Percentiles rank a stretch among this genome's conserved stretches.
Conservation (phyloP, 192 early-diverging fungal genomes). For the Rhizoclosmatium globosum region DNA sequence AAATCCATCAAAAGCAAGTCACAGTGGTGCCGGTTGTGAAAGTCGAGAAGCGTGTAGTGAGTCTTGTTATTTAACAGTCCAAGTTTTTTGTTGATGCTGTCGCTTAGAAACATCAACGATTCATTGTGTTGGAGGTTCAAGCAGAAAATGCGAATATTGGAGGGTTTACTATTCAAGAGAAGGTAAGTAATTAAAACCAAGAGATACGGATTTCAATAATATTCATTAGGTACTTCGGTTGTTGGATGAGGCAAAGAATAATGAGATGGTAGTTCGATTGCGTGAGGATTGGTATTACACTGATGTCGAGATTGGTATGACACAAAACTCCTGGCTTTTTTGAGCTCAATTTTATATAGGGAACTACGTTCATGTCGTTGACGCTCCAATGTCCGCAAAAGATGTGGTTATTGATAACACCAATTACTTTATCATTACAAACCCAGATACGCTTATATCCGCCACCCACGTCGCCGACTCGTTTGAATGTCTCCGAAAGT, state of each 20-base stretch:
- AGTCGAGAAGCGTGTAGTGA: neutral
- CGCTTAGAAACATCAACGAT: constrained; percentile 41
- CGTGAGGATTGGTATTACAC: constrained; percentile 77
- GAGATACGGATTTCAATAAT: neutral
- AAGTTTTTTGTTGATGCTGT: neutral
- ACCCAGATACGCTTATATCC: constrained; percentile 85
- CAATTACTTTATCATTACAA: constrained; percentile 70
- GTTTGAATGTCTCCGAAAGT: constrained; percentile 78
- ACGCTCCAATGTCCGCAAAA: constrained; percentile 33
- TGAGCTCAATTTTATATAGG: constrained; percentile 49
- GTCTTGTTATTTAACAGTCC: neutral
- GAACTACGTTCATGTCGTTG: constrained; percentile 72
- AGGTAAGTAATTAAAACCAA: constrained; percentile 11
- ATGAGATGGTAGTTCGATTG: constrained; percentile 53
- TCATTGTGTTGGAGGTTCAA: constrained; percentile 49
- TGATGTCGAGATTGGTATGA: constrained; percentile 52
- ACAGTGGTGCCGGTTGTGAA: neutral
- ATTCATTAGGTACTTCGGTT: constrained; percentile 40
- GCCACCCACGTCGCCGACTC: constrained; percentile 79
- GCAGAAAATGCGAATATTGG: constrained; percentile 13
- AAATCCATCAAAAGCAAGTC: neutral
- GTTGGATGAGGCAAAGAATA: constrained; percentile 35
- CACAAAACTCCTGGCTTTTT: constrained; percentile 1
- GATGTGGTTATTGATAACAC: constrained; percentile 65
- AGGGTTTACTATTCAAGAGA: constrained; percentile 19